Base-by-base conservation (phyloP, 2,329 filamentous ascomycete species). In the Cytospora paraplurivora region DNA sequence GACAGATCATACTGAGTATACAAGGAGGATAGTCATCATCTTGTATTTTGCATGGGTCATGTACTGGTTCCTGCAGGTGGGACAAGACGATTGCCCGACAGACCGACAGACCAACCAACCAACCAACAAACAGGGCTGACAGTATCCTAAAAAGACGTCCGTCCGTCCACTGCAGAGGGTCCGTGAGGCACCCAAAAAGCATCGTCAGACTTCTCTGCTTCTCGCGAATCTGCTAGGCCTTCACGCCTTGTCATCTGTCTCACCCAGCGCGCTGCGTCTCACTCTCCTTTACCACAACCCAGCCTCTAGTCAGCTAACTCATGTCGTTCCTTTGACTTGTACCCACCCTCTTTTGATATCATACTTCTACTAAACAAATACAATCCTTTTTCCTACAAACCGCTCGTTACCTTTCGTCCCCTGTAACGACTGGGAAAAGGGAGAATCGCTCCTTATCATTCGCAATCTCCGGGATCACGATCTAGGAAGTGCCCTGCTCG, bases 401-500 rank as follows among this genome's bases (percentile, higher is more conserved):
- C 44, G n/a, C 44, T 8, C 44, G n/a, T 8, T 21, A 17, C n/a
- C 19, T 15, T 21, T 21, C 11, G 35, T 32, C 58, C 38, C 58
- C 58, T 52, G 35, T 35, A 61, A 37, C 51, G 58, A 12, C 27
- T 54, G 50, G 32, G 19, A 41, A 55, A 5, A n/a, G 50, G 32
- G 19, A 41, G 49, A 5, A n/a, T 12, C 32, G 13, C n/a, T 38
- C 38, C 10, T 55, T 41, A 50, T 61, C 52, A 44, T 47, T 44
- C 38, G 52, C 59, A 61, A 61, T 55, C 49, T 61, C 59, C 59
- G 51, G 47, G 37, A 15, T 50, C 12, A 44, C 51, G 35, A 50
- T 53, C 59, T 53, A 55, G 59, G 59, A 61, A 44, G 59, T 61
- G 59, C 59, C 59, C 59, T 61, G 59, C 49, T 47, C 58, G 21